Evolutionary conservation across 2,329 filamentous ascomycete genomes (phyloP).

Genomic region (Ophiognomonia clavigignenti-juglandacearum): DNA sequence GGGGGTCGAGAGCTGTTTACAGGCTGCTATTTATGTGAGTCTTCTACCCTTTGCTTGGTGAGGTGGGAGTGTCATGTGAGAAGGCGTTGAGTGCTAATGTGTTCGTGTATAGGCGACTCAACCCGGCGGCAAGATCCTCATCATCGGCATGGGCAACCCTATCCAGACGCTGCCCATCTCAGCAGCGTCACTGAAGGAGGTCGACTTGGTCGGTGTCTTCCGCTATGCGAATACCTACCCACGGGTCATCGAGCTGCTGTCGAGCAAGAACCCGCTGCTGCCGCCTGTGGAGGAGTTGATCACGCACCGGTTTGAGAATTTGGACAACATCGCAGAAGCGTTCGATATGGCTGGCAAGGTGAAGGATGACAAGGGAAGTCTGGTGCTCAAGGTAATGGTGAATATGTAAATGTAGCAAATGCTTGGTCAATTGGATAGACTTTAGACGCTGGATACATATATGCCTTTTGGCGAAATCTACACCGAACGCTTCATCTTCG

Average conservation of each 20-base stretch:
- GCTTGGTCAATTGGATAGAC: too few species aligned
- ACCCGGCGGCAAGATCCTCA: slow-evolving; percentile 64
- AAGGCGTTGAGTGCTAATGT: neutral
- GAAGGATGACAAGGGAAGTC: slow-evolving; percentile 62
- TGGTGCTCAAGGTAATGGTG: slow-evolving; percentile 72
- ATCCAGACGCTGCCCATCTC: slow-evolving; percentile 66
- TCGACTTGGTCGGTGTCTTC: slow-evolving; percentile 68
- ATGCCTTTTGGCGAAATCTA: neutral
- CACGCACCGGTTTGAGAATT: slow-evolving; percentile 64
- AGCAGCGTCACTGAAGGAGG: slow-evolving; percentile 62
- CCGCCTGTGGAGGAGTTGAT: slow-evolving; percentile 64
- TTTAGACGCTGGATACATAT: neutral
- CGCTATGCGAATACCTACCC: slow-evolving; percentile 73
- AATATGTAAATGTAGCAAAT: slow-evolving; percentile 31
- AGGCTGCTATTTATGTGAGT: slow-evolving; percentile 65
- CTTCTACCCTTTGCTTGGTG: neutral
- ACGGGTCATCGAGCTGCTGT: slow-evolving; percentile 44
- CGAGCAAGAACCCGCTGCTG: slow-evolving; percentile 44
- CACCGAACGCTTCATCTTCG: too few species aligned
- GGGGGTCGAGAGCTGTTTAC: slow-evolving; percentile 70
- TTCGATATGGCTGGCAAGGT: slow-evolving; percentile 70
- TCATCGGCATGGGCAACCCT: slow-evolving; percentile 70
- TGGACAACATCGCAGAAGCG: slow-evolving; percentile 59
- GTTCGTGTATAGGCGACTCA: slow-evolving; percentile 41
- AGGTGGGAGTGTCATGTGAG: neutral